phyloP scores from a whole-genome alignment of 768 basidiomycete genomes.

The Mycena latifolia region DNA sequence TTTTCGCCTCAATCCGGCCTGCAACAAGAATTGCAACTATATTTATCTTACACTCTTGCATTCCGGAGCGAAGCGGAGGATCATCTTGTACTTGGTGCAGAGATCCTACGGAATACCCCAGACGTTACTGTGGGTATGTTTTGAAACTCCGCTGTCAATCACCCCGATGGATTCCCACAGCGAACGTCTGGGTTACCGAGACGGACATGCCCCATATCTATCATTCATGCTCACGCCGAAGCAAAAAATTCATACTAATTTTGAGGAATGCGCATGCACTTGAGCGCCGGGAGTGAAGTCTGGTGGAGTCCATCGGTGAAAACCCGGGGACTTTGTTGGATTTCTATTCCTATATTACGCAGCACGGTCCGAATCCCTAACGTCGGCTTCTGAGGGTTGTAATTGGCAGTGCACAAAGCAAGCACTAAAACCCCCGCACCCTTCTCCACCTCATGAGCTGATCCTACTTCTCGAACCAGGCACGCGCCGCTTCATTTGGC shows the following conservation, averaged over 20 bases:
- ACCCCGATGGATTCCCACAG: constrained; percentile 9
- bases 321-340: constrained; percentile 12
- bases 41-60: no score
- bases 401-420: constrained; percentile 11
- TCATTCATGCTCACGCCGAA: constrained; percentile 11
- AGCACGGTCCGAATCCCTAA: constrained; percentile 12
- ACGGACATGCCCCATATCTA: background rate
- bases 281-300: constrained; percentile 6
- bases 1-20: no score
- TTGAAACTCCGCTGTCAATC: constrained; percentile 11
- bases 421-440: constrained; percentile 8
- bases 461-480: constrained; percentile 9
- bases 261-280: constrained; percentile 11
- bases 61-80: no score
- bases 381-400: constrained; percentile 12
- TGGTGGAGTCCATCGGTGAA: constrained; percentile 16
- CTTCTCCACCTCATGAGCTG: constrained; percentile 12
- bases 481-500: constrained; percentile 13
- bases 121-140: no score
- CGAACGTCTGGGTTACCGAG: constrained; percentile 6
- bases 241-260: constrained; percentile 12
- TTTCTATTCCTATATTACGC: constrained; percentile 15
- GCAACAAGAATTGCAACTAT: no score
- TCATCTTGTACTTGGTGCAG: background rate
- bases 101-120: constrained; percentile 11